These are phyloP conservation scores for Hymenoscyphus repandus DNA, from an alignment of 2,329 filamentous ascomycete species.

Conservation along the genomic window DNA sequence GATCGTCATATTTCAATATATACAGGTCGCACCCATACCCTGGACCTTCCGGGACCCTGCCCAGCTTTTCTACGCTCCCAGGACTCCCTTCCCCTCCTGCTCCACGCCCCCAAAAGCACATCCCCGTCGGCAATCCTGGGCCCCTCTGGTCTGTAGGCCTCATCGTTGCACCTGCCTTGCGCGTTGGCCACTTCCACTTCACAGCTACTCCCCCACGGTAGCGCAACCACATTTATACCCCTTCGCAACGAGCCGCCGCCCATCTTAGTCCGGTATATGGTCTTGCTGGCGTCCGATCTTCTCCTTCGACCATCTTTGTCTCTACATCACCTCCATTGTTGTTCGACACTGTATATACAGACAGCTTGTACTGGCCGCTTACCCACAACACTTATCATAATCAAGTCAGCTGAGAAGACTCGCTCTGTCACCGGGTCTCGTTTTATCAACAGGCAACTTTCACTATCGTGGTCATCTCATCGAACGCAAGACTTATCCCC, in stretches of 20 bases:
- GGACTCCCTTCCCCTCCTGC: constrained; percentile 1
- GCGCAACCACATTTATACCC: not conserved
- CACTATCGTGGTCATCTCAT: no score
- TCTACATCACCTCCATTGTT: not conserved
- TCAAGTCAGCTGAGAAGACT: not conserved
- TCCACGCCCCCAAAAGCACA: not conserved
- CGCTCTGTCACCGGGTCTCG: not conserved
- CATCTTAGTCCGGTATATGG: constrained; percentile 9
- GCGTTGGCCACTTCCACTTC: constrained; percentile 6
- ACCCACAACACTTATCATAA: not conserved
- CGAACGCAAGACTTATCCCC: no score
- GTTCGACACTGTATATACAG: constrained; percentile 2
- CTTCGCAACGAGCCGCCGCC: not conserved
- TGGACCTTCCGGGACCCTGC: not conserved
- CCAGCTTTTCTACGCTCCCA: not conserved
- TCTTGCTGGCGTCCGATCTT: constrained; percentile 10
- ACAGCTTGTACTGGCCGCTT: not conserved
- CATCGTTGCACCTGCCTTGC: constrained; percentile 9
- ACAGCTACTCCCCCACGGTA: constrained; percentile 1
- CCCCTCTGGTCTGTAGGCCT: constrained; percentile 2
- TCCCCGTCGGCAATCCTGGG: constrained; percentile 5
- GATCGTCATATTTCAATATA: not conserved
- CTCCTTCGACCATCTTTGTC: not conserved
- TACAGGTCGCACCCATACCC: not conserved
- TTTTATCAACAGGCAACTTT: no score